Evolutionary conservation across 2,329 filamentous ascomycete genomes (phyloP).

Genomic region (Aspergillus eucalypticola): DNA sequence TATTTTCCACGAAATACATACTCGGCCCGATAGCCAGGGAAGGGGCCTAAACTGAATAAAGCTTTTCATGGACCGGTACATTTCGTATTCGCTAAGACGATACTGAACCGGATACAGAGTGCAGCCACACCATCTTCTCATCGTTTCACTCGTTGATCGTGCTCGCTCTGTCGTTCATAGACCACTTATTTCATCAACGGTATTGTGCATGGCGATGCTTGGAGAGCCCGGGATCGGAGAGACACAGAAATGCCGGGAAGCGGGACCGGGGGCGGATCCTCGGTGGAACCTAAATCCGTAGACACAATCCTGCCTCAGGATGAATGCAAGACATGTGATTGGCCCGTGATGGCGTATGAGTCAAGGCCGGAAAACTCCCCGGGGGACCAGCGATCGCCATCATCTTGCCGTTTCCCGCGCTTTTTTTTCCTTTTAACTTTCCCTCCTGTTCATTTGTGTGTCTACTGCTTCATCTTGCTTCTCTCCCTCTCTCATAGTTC

Average conservation of each 20-base stretch:
- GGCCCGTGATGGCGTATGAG: slow-evolving; percentile 4
- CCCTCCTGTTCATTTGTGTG: background rate
- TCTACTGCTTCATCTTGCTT: background rate
- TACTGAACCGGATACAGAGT: too few species aligned
- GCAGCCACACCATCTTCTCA: too few species aligned
- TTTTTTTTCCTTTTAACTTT: background rate
- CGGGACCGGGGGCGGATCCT: background rate
- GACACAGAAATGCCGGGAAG: background rate
- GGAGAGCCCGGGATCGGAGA: too few species aligned
- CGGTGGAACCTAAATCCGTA: background rate
- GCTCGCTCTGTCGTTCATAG: too few species aligned
- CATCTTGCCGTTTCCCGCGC: background rate
- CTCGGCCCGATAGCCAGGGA: too few species aligned
- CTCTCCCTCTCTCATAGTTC: background rate
- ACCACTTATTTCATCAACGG: too few species aligned
- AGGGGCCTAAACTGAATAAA: too few species aligned
- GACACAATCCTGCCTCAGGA: background rate
- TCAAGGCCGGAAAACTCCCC: slow-evolving; percentile 4
- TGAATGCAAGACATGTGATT: background rate
- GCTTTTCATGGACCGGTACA: too few species aligned
- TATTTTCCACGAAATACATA: too few species aligned
- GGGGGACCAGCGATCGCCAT: background rate
- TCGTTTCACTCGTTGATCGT: too few species aligned
- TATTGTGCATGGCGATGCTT: too few species aligned
- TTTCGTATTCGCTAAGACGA: too few species aligned